Conservation (phyloP, 139 green algal genomes). For the Tetradesmus lagerheimii region DNA sequence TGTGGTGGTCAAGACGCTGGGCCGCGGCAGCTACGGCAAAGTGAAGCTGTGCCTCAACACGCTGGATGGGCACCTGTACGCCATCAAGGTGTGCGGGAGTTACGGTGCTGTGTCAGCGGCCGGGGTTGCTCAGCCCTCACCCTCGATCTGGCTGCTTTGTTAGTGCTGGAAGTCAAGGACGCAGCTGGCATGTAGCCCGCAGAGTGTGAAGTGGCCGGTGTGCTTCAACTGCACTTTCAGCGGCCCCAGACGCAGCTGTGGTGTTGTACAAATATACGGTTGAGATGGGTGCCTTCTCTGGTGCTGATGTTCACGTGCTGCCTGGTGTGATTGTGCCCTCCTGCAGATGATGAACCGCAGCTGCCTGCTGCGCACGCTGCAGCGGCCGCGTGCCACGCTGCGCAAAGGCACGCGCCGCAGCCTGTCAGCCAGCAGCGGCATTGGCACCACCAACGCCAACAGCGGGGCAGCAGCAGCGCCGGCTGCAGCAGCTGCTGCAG, state of each 20-base stretch:
- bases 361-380: slow-evolving; percentile 57
- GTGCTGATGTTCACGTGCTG: background rate
- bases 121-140: no score
- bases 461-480: background rate
- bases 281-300: background rate
- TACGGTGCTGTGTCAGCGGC: background rate
- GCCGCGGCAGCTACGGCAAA: slow-evolving; percentile 82
- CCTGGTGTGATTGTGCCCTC: background rate
- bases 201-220: no score
- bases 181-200: no score
- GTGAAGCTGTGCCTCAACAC: slow-evolving; percentile 94
- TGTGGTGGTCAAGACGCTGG: slow-evolving; percentile 87
- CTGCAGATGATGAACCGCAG: slow-evolving; percentile 70
- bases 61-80: slow-evolving; percentile 83
- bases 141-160: no score
- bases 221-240: no score
- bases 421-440: slow-evolving; percentile 28
- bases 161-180: no score
- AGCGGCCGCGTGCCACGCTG: slow-evolving; percentile 26
- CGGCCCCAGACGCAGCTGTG: background rate
- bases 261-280: background rate
- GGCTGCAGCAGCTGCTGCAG: slow-evolving; percentile 27
- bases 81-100: slow-evolving; percentile 76
- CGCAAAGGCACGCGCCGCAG: slow-evolving; percentile 33
- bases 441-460: background rate